phyloP scores from a whole-genome alignment of 2,329 filamentous ascomycete genomes.

The Herpotrichia juniperi region DNA sequence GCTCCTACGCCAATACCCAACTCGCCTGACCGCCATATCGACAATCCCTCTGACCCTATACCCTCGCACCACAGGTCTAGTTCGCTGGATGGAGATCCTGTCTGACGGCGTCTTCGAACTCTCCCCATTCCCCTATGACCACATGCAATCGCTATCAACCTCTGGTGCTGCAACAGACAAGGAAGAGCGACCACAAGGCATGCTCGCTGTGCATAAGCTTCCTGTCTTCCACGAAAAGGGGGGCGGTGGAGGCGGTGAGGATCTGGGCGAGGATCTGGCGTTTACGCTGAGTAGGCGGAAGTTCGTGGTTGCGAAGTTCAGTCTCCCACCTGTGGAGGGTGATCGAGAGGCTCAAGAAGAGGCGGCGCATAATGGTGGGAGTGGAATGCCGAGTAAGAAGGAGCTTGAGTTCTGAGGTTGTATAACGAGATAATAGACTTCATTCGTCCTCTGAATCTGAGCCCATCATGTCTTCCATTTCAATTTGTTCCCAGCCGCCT shows the following conservation, averaged over 20 bases:
- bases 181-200: slow-evolving; percentile 82
- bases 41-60: slow-evolving; percentile 82
- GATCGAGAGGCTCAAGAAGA: slow-evolving; percentile 68
- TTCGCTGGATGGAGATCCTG: slow-evolving; percentile 84
- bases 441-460: slow-evolving; percentile 45
- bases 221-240: slow-evolving; percentile 89
- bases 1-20: slow-evolving; percentile 71
- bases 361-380: slow-evolving; percentile 39
- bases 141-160: slow-evolving; percentile 55
- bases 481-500: slow-evolving; percentile 66
- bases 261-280: slow-evolving; percentile 81
- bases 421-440: neutral
- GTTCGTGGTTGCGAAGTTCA: slow-evolving; percentile 86
- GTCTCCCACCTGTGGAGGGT: slow-evolving; percentile 83
- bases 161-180: slow-evolving; percentile 59
- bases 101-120: slow-evolving; percentile 88
- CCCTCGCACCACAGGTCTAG: slow-evolving; percentile 74
- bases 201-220: slow-evolving; percentile 81
- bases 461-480: slow-evolving; percentile 65
- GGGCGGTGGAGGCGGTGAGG: slow-evolving; percentile 69
- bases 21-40: slow-evolving; percentile 72
- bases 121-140: slow-evolving; percentile 70
- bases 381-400: slow-evolving; percentile 58
- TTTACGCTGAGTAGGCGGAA: slow-evolving; percentile 87
- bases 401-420: slow-evolving; percentile 70